Evolutionary conservation across 2,329 filamentous ascomycete genomes (phyloP), one percentile per base, ranked within the genome.

Genomic region (Xylaria sp.): DNA sequence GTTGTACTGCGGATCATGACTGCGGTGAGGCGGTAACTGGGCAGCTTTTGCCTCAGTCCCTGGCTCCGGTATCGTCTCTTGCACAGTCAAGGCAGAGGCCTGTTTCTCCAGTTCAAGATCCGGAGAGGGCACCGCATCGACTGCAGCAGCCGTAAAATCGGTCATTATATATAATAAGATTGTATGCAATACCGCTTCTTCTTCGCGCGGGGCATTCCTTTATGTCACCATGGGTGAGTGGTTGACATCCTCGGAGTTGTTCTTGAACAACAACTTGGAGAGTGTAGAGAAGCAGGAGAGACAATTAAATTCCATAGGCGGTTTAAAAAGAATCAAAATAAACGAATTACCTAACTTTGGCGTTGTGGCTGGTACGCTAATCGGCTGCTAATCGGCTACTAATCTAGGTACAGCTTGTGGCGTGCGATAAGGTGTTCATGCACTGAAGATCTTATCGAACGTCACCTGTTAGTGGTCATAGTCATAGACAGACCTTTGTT

Each of bases 1-100:
- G 79, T 94, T 96, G 79, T 90, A 81, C 69, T 82, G 75, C 44
- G 92, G 89, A 75, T 92, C 86, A 79, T 94, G 91, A 25, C 91
- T 92, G 71, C 89, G 88, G 74, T 91, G 87, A 39, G 89, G 79
- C 61, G 87, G 85, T 33, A 86, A 56, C 39, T 77, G 74, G 13
- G 76, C 65, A 50, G 62, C 47, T 38, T 66, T 39, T n/a, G 61
- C 50, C 39, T 59, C 63, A 15, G 57, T n/a, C 22, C 31, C 57
- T n/a, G 57, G 42, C 33, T 61, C 61, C 3, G 58, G 44, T 11
- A 56, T 53, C 0, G 69, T 68, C 47, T 74, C 73, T 63, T 76
- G 72, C 58, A 76, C 69, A 39, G 72, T 73, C 56, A 77, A 66
- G 57, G 73, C 70, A 15, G 74, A 69, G 44, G 72, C 65, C 70